These are phyloP conservation scores for Pseudogymnoascus sp. DNA, from an alignment of 2,329 filamentous ascomycete species.

Conservation along the genomic window DNA sequence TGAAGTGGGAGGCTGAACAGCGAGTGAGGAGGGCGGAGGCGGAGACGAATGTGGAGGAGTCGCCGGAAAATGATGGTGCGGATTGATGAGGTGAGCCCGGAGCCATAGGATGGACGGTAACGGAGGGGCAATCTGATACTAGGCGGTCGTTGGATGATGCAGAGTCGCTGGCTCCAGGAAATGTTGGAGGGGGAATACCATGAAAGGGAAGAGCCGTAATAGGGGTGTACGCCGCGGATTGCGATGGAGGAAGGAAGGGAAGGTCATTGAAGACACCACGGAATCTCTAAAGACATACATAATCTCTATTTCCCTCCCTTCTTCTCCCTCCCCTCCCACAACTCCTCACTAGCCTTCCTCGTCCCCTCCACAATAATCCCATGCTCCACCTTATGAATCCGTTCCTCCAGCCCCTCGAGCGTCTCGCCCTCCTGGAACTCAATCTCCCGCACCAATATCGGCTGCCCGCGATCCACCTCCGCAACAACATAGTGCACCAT, in stretches of 20 bases:
- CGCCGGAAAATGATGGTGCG: background rate
- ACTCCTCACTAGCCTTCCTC: conserved; percentile 38
- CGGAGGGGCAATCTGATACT: background rate
- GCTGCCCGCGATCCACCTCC: conserved; percentile 72
- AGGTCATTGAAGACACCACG: background rate
- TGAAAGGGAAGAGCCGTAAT: background rate
- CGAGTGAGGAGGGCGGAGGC: background rate
- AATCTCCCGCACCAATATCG: conserved; percentile 65
- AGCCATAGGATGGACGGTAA: background rate
- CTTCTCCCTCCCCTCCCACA: conserved; percentile 27
- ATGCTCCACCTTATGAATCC: conserved; percentile 73
- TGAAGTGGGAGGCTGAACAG: conserved; percentile 43
- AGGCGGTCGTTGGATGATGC: background rate
- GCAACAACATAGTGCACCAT: conserved; percentile 83
- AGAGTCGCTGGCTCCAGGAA: background rate
- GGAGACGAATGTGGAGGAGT: background rate
- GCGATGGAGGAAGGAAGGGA: background rate
- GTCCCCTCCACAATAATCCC: conserved; percentile 71
- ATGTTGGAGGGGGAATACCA: background rate
- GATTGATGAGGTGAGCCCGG: too few relatives aligned
- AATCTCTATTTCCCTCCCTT: conserved; percentile 19
- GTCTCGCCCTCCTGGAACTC: conserved; percentile 57
- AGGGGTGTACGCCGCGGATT: background rate
- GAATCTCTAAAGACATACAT: background rate
- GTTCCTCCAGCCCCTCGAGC: conserved; percentile 58